Evolutionary conservation across 148 eudicot species (phyloP).

Genomic region (Diospyros kaki): DNA sequence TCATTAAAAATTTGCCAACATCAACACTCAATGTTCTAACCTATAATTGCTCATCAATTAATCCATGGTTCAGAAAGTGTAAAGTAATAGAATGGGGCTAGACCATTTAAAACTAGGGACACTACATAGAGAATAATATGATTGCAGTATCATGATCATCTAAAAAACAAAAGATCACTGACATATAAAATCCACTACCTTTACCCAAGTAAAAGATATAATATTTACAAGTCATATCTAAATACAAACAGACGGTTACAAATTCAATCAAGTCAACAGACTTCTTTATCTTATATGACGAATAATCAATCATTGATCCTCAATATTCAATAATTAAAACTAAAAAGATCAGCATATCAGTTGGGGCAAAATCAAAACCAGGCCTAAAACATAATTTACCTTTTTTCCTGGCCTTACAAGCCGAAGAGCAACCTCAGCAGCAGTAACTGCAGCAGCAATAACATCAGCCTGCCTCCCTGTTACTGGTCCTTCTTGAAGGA

Average conservation of each 20-base stretch:
- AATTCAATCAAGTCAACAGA: neutral
- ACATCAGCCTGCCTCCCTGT: conserved; percentile 85
- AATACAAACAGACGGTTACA: neutral
- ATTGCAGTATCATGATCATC: no score
- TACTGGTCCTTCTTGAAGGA: conserved; percentile 71
- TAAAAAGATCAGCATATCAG: neutral
- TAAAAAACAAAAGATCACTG: no score
- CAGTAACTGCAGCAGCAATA: conserved; percentile 86
- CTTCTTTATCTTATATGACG: neutral
- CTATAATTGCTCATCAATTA: neutral
- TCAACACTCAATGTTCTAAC: neutral
- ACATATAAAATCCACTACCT: neutral
- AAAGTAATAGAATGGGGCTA: neutral
- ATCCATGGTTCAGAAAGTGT: neutral
- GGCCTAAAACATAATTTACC: conserved; percentile 26
- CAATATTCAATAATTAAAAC: neutral
- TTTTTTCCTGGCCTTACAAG: conserved; percentile 89
- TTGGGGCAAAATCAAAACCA: neutral
- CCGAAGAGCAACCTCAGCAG: conserved; percentile 94
- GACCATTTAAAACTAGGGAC: neutral
- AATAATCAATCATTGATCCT: neutral
- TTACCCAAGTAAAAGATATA: neutral
- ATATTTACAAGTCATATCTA: neutral
- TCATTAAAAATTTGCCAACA: no score
- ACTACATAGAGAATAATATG: neutral